Base-by-base conservation (phyloP, 257 asterid species). In the Ajuga chamaepitys region DNA sequence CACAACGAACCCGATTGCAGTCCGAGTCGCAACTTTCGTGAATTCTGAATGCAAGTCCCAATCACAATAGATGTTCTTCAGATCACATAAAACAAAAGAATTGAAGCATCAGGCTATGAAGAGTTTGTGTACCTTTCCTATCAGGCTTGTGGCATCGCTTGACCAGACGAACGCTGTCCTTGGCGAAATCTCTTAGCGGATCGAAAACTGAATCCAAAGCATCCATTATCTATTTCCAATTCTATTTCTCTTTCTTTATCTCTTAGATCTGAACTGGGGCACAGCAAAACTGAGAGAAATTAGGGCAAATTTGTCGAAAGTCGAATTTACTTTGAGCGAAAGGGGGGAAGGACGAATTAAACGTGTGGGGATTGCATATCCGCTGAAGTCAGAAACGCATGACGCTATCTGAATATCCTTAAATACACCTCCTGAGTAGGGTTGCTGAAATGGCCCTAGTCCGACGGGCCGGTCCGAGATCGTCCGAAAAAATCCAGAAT, bases 101-200 rank as follows among this genome's bases (percentile, higher is more conserved):
- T 0, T 48, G 48, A 46, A 37, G 22, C 56, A 22, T 12, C 37
- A 24, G 9, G 1, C 2, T 9, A 25, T 9, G 47, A 8, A n/a
- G 18, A 38, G 28, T 30, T 14, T n/a, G n/a, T n/a, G 54, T 47
- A 75, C 83, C 84, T 76, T 79, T 79, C 50, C 81, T 81, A 76
- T 79, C 84, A 13, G 79, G 81, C 77, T 75, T 79, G 71, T 79
- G 84, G 74, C 78, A 79, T 28, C 78, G 67, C 67, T 77, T 77
- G 63, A 73, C 82, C 14, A 73, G 76, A 59, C 82, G 82, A 65
- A 68, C 62, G 68, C 79, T 77, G 64, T 77, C 76, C 77, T 74
- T 78, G n/a, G 80, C 44, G 66, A 78, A 78, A 55, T 74, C 83
- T 62, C 83, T 70, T 11, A 74, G 58, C 26, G 80, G 77, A 74